Base-by-base conservation (phyloP, 129 eudicot species). In the Lactuca saligna region DNA sequence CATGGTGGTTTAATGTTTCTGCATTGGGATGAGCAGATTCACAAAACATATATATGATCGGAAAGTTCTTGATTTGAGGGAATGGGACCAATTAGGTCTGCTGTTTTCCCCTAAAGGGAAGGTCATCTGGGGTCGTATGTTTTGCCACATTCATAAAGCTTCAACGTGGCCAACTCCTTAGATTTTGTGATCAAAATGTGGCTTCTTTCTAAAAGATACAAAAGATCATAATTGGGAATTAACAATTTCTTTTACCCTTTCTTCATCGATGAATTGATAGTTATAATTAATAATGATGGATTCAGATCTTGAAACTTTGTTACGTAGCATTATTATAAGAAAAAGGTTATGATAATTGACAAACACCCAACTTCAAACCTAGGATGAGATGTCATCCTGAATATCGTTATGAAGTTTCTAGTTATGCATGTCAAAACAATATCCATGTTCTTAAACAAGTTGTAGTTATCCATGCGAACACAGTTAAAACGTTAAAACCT, bases 31-130 rank as follows among this genome's bases (percentile, higher is more conserved):
- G 75, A 58, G 25, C 60, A n/a, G 57, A 55, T 51, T n/a, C 31
- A 50, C 56, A 48, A 41, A 37, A 64, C 29, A 25, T 81, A 54
- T 81, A 75, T 74, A 74, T 53, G 20, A 63, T 48, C 11, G 32
- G 20, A 72, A 72, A 48, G 57, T 35, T 81, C 55, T 57, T 76
- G 78, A 72, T 57, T 62, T 71, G 80, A 63, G 54, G 69, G 62
- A 7, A 61, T 71, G 73, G 49, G 70, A 31, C 68, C 82, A 69
- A 75, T 68, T 71, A 74, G 72, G 79, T 50, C 77, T 68, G 78
- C 12, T 73, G 44, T 61, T 86, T 68, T 63, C 54, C 65, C 86
- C 72, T 55, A 84, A 86, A 81, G 75, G 54, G 79, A 79, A 68
- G 66, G 56, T 32, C 78, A 69, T 69, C 31, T 61, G 81, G 81